Evolutionary conservation across 2,329 filamentous ascomycete genomes (phyloP).

Genomic region (Sporothrix phasma): DNA sequence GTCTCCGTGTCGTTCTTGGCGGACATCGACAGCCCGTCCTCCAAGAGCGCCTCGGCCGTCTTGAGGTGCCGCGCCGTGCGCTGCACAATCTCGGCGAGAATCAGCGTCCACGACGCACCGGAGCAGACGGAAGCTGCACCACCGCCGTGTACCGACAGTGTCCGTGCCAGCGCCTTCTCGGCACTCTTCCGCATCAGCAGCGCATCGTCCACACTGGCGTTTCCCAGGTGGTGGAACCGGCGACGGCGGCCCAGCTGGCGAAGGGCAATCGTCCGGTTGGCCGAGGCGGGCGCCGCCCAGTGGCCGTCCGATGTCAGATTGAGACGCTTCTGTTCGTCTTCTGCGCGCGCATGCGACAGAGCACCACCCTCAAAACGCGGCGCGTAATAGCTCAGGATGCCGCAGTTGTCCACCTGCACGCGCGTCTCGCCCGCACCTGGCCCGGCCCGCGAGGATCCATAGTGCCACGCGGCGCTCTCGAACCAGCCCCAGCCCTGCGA

Average conservation of each 20-base stretch:
- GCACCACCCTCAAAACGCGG: slow-evolving; percentile 26
- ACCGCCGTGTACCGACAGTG: slow-evolving; percentile 13
- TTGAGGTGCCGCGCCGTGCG: slow-evolving; percentile 28
- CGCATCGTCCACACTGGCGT: slow-evolving; percentile 27
- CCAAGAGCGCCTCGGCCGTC: slow-evolving; percentile 25
- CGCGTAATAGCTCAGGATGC: slow-evolving; percentile 38
- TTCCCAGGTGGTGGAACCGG: slow-evolving; percentile 29
- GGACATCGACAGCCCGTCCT: slow-evolving; percentile 14
- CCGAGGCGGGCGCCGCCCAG: slow-evolving; percentile 25
- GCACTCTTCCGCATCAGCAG: slow-evolving; percentile 26
- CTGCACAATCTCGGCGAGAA: slow-evolving; percentile 34
- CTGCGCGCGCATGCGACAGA: slow-evolving; percentile 22
- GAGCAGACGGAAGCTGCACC: slow-evolving; percentile 22
- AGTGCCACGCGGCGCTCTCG: slow-evolving; percentile 33
- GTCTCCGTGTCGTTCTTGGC: slow-evolving; percentile 22
- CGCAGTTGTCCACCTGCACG: slow-evolving; percentile 32
- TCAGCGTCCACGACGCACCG: slow-evolving; percentile 35
- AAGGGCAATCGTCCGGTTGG: slow-evolving; percentile 23
- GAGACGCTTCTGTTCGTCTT: slow-evolving; percentile 27
- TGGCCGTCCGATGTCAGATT: slow-evolving; percentile 34
- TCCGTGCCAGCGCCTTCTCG: slow-evolving; percentile 24
- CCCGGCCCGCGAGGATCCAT: slow-evolving; percentile 30
- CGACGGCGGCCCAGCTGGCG: slow-evolving; percentile 29
- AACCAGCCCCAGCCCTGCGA: slow-evolving; percentile 37
- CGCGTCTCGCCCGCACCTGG: slow-evolving; percentile 34